Evolutionary conservation across 2,329 filamentous ascomycete species (phyloP).

Genomic region (Calonectria hawksworthii): DNA sequence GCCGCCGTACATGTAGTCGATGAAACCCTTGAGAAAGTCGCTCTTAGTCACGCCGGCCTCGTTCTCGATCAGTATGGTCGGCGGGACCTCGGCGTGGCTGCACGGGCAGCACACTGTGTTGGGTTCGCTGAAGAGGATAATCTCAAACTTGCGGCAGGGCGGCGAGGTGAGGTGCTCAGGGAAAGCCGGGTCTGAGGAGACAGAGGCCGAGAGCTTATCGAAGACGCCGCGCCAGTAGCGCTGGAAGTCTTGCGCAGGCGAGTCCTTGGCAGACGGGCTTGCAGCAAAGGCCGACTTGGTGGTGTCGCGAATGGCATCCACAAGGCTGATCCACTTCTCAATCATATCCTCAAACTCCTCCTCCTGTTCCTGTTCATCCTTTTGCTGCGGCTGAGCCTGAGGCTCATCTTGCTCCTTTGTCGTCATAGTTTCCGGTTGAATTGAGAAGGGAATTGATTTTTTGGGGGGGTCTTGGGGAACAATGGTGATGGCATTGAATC

Average conservation of each 20-base stretch:
- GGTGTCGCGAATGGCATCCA: neutral
- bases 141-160: slow-evolving; percentile 3
- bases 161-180: neutral
- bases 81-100: neutral
- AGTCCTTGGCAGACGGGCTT: neutral
- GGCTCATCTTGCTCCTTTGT: neutral
- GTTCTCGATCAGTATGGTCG: slow-evolving; percentile 1
- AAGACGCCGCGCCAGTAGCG: slow-evolving; percentile 6
- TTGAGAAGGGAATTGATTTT: neutral
- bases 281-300: slow-evolving; percentile 3
- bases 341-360: neutral
- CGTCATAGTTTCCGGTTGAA: neutral
- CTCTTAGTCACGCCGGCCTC: slow-evolving; percentile 12
- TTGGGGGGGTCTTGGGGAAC: too few relatives aligned
- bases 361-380: neutral
- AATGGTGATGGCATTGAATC: neutral
- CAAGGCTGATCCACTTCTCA: slow-evolving; percentile 3
- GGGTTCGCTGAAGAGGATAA: slow-evolving; percentile 7
- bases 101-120: slow-evolving; percentile 1
- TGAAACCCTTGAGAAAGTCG: neutral
- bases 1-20: neutral
- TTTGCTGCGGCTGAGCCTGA: neutral
- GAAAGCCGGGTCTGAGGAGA: neutral
- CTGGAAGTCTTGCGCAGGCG: neutral
- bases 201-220: neutral